phyloP scores from a whole-genome alignment of 768 basidiomycete species.

The Rickenella mellea region DNA sequence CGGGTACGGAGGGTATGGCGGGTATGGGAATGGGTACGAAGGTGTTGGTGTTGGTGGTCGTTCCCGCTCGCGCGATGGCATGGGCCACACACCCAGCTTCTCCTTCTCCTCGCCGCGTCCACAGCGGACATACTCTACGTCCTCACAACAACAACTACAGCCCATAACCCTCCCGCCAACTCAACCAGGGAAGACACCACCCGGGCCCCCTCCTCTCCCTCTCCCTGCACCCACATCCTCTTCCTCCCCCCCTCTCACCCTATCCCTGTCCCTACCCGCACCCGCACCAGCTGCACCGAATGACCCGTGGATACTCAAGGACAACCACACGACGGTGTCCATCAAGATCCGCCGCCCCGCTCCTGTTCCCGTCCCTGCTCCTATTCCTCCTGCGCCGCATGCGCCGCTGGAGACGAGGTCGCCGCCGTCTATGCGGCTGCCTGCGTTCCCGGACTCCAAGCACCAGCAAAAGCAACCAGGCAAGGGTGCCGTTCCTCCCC shows the following conservation, averaged over 20 bases:
- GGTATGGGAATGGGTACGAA: too few species aligned
- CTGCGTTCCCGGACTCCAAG: background rate
- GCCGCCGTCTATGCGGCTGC: background rate
- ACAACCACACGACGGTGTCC: slow-evolving; percentile 2
- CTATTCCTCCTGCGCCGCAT: slow-evolving; percentile 19
- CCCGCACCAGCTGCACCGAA: slow-evolving; percentile 23
- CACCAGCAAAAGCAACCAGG: background rate
- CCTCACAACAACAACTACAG: too few species aligned
- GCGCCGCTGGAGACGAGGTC: background rate
- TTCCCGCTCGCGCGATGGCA: too few species aligned
- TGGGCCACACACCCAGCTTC: too few species aligned
- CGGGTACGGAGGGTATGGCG: too few species aligned
- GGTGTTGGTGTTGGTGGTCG: too few species aligned
- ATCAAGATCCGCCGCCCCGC: background rate
- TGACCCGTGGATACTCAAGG: slow-evolving; percentile 16
- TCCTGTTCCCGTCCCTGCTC: slow-evolving; percentile 11
- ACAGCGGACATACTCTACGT: too few species aligned
- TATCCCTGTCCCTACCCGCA: background rate
- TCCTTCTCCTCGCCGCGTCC: too few species aligned
- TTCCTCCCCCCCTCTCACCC: slow-evolving; percentile 3
- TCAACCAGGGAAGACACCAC: too few species aligned
- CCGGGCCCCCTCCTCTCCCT: slow-evolving; percentile 8
- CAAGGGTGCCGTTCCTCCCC: background rate
- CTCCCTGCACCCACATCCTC: slow-evolving; percentile 13
- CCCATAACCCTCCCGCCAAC: too few species aligned